phyloP scores from a whole-genome alignment of 768 basidiomycete species.

The Psilocybe cubensis region DNA sequence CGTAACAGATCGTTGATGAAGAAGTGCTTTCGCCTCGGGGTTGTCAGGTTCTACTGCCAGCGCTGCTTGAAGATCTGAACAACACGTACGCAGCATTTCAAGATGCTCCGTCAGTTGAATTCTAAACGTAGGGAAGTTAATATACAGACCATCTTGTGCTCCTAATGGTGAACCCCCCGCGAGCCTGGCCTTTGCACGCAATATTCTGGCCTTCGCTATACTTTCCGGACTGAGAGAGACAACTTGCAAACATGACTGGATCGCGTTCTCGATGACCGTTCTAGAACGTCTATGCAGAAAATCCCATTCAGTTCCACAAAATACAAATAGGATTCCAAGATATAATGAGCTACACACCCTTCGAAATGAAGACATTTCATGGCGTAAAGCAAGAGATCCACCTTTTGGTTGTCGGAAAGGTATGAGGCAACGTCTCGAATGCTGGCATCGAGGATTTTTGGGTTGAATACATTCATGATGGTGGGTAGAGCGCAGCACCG shows the following conservation, averaged over 20 bases:
- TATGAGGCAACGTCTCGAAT: conserved; percentile 66
- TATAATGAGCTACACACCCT: conserved; percentile 45
- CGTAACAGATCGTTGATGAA: conserved; percentile 57
- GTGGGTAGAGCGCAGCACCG: conserved; percentile 3
- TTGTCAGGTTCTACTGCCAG: conserved; percentile 68
- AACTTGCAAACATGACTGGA: conserved; percentile 70
- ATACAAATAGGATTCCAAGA: conserved; percentile 9
- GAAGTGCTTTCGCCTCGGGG: conserved; percentile 64
- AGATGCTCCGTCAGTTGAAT: neutral
- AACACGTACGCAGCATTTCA: neutral
- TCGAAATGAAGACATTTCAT: conserved; percentile 79
- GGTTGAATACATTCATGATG: conserved; percentile 69
- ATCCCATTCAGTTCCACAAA: conserved; percentile 8
- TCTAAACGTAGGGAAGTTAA: neutral
- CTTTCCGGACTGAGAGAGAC: conserved; percentile 53
- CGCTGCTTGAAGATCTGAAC: conserved; percentile 69
- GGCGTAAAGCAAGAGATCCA: conserved; percentile 75
- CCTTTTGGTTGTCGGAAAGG: conserved; percentile 68
- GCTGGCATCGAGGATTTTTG: conserved; percentile 76
- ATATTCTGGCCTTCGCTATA: conserved; percentile 61
- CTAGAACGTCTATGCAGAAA: conserved; percentile 47
- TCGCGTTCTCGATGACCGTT: conserved; percentile 72
- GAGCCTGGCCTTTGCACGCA: conserved; percentile 71
- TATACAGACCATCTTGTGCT: conserved; percentile 62
- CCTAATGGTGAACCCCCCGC: conserved; percentile 60